Base-by-base conservation (phyloP, 2,329 filamentous ascomycete genomes). In the Ceratocystis eucalypticola region DNA sequence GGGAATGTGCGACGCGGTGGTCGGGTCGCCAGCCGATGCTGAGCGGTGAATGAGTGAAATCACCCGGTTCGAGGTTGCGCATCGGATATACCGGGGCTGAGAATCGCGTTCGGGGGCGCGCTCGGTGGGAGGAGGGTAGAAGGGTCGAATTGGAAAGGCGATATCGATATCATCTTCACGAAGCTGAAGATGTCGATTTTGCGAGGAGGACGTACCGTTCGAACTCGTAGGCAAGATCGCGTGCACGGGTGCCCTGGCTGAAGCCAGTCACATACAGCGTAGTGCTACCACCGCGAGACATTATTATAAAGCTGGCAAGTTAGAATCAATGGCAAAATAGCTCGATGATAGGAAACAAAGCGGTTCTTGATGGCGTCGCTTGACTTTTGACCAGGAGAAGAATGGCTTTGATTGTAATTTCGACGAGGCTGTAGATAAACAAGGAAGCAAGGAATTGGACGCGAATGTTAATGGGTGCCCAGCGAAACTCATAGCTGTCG, bases 191-290 rank as follows among this genome's bases (percentile, higher is more conserved):
- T 61, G 37, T 44, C 64, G 50, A 65, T 59, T 28, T 41, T 41
- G 62, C 55, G 50, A 41, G 65, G 25, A 63, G 64, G 83, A 96
- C 92, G 86, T 96, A 96, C 91, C 93, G 91, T 92, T 97, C 93
- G 89, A 97, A 97, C 84, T 97, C 93, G 89, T 96, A 96, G 82
- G 93, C 91, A 78, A 97, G 89, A 83, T 99, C 92, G 86, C 94
- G 91, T 78, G 94, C 91, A 82, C 94, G 91, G 78, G 93, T 96
- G 78, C 93, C 91, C 80, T 96, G 91, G 84, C 93, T 95, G 79
- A 99, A 99, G 84, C 94, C 94, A 75, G 92, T 96, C 78, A 97
- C 93, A 82, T 97, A 97, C 72, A 97, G 89, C 67, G 93, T 97
- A 69, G 89, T 95, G 73, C 91, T 88, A 77, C 89, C 86, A 46